Conservation (phyloP, 306 rosid species). For the Castanopsis chinensis region DNA sequence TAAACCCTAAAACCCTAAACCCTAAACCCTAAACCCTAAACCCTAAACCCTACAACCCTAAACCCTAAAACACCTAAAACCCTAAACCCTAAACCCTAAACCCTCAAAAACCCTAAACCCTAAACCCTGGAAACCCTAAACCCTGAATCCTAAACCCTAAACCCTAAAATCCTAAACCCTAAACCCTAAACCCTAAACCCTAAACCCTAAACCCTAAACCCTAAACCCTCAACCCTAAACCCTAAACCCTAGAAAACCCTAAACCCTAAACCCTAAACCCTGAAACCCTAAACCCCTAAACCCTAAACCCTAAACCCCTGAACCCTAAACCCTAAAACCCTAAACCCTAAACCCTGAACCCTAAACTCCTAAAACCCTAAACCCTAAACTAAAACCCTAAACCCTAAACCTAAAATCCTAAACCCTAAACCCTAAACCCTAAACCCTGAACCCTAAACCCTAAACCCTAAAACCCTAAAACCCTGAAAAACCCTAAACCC, state of each 20-base stretch:
- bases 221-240: slow-evolving; percentile 10
- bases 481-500: slow-evolving; percentile 25
- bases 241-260: too few species aligned
- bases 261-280: slow-evolving; percentile 11
- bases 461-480: too few species aligned
- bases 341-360: too few species aligned
- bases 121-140: slow-evolving; percentile 12
- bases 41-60: too few species aligned
- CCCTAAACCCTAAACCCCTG: too few species aligned
- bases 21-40: slow-evolving; percentile 19
- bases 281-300: too few species aligned
- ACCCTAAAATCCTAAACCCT: slow-evolving; percentile 19
- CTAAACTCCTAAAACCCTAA: too few species aligned
- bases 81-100: slow-evolving; percentile 28
- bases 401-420: too few species aligned
- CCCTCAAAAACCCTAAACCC: slow-evolving; percentile 22
- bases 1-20: slow-evolving; percentile 22
- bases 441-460: slow-evolving; percentile 15
- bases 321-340: too few species aligned
- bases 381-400: too few species aligned
- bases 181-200: slow-evolving; percentile 17
- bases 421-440: slow-evolving; percentile 24
- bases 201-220: slow-evolving; percentile 20
- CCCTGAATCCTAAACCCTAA: slow-evolving; percentile 20
- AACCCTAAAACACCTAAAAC: slow-evolving; percentile 29